phyloP scores from a whole-genome alignment of 192 early-diverging fungal genomes.

The Mortierella antarctica region DNA sequence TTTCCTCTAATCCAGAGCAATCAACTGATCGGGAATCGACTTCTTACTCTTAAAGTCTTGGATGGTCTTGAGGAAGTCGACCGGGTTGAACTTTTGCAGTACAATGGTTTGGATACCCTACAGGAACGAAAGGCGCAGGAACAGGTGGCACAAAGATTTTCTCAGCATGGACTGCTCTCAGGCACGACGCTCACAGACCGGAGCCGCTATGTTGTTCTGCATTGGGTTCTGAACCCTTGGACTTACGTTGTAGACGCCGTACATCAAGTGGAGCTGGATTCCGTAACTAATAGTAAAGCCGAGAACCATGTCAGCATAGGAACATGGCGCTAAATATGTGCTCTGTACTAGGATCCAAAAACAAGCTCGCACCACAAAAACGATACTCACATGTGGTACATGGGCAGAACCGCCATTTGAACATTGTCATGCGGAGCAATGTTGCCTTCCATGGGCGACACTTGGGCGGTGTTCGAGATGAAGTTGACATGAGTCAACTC shows the following conservation, averaged over 20 bases:
- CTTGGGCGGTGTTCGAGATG: slow-evolving; percentile 77
- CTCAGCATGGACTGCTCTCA: neutral
- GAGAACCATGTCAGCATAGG: neutral
- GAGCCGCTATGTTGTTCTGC: neutral
- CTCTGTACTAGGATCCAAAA: neutral
- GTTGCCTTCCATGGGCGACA: slow-evolving; percentile 57
- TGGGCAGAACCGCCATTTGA: slow-evolving; percentile 73
- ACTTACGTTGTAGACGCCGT: slow-evolving; percentile 47
- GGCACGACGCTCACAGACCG: neutral
- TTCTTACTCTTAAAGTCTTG: slow-evolving; percentile 61
- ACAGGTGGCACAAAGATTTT: neutral
- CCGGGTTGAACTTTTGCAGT: slow-evolving; percentile 71
- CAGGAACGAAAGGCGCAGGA: slow-evolving; percentile 27
- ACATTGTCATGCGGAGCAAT: slow-evolving; percentile 22
- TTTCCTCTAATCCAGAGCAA: neutral
- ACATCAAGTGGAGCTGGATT: slow-evolving; percentile 36
- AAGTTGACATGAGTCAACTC: slow-evolving; percentile 84
- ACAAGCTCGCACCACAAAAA: neutral
- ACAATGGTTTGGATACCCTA: slow-evolving; percentile 65
- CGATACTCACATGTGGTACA: slow-evolving; percentile 71
- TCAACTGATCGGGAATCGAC: neutral
- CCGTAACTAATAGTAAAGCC: slow-evolving; percentile 18
- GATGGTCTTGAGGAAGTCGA: slow-evolving; percentile 62
- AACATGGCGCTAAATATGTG: neutral
- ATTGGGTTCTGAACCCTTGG: neutral